A percentile compares a stretch with the other conserved stretches of the same genome.
These are phyloP conservation scores for Ceratocystis cubensis DNA, from an alignment of 2,329 filamentous ascomycete genomes.

Conservation along the genomic window DNA sequence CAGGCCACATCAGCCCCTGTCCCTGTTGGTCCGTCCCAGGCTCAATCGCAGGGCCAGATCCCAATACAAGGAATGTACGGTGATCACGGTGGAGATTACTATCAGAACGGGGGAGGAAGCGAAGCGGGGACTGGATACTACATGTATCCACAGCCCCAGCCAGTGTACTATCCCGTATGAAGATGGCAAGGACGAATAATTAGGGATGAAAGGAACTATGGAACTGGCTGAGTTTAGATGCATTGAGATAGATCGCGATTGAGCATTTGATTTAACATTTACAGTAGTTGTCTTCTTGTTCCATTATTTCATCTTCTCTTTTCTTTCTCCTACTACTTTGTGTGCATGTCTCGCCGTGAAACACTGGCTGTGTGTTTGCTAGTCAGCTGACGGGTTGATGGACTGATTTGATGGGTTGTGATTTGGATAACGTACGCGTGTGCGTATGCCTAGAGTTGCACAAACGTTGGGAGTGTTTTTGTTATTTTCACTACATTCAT, in stretches of 20 bases:
- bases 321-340: background rate
- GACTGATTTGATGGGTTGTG: background rate
- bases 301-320: background rate
- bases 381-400: background rate
- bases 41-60: background rate
- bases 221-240: background rate
- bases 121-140: background rate
- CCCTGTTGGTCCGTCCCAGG: background rate
- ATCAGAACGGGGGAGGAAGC: constrained; percentile 5
- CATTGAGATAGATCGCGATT: background rate
- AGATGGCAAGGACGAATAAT: background rate
- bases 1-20: background rate
- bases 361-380: background rate
- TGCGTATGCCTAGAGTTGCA: background rate
- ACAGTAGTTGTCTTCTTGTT: background rate
- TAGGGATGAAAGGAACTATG: background rate
- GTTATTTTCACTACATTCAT: too few species aligned
- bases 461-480: background rate
- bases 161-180: constrained; percentile 5
- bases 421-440: too few species aligned
- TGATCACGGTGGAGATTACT: constrained; percentile 1
- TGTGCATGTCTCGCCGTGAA: background rate
- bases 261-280: background rate
- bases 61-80: background rate
- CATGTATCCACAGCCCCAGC: constrained; percentile 1